Conservation (phyloP, 148 eudicot genomes). For the Persicaria maculosa region DNA sequence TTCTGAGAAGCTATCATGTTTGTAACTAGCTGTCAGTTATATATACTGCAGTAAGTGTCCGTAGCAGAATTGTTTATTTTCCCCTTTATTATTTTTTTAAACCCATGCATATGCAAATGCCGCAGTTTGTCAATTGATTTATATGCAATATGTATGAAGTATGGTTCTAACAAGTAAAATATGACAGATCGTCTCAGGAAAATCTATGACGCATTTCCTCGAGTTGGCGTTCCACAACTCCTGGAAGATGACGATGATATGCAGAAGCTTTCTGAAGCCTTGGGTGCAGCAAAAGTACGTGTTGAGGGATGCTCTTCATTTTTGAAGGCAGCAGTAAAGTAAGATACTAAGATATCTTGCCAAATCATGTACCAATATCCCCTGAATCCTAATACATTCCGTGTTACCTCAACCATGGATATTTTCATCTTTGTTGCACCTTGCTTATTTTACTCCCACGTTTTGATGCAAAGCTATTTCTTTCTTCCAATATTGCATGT, state of each 20-base stretch:
- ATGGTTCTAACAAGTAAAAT: conserved; percentile 21
- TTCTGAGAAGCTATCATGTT: background rate
- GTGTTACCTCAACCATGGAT: background rate
- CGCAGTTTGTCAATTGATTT: background rate
- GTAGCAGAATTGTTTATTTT: background rate
- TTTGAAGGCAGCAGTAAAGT: conserved; percentile 83
- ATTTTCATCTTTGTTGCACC: background rate
- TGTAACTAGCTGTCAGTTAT: background rate
- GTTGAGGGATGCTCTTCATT: conserved; percentile 85
- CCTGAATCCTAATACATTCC: background rate
- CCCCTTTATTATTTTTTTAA: background rate
- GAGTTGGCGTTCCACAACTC: conserved; percentile 59
- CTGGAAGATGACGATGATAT: conserved; percentile 79
- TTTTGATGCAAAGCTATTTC: background rate
- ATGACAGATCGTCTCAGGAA: conserved; percentile 67
- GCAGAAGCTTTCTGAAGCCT: conserved; percentile 76
- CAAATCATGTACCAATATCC: background rate
- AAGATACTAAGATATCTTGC: conserved; percentile 29
- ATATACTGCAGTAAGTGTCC: background rate
- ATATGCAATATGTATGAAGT: background rate
- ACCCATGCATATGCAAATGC: background rate
- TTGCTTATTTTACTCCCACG: background rate
- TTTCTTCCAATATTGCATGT: background rate
- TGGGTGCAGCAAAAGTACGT: conserved; percentile 84
- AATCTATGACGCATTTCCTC: conserved; percentile 77